Evolutionary conservation across 192 early-diverging fungal genomes (phyloP), one percentile per base, ranked within the genome.

Genomic region (Rhizoclosmatium sp.): DNA sequence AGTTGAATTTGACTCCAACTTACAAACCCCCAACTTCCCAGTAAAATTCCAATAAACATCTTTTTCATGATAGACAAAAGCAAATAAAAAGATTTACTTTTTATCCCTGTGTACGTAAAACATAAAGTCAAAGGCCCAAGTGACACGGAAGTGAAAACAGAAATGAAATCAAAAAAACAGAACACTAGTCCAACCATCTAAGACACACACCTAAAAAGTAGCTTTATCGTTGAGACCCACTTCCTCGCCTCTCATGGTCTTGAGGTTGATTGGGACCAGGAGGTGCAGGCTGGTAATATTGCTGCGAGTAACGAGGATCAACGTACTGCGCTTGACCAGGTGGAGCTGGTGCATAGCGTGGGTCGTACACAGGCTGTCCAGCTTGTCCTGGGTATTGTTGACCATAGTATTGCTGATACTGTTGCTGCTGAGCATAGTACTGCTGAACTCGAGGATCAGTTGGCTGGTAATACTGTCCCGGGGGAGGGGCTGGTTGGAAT

Each of bases 301-400:
- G 76, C 16, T 75, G 42, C 39, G 76, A 23, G 58, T 80, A 81
- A 31, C 80, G 64, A 5, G 80, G 80, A 61, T 81, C 80, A 31
- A 40, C 48, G n/a, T 71, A 71, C 39, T 71, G 69, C 23, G 10
- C 19, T n/a, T 39, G 19, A 47, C n/a, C 16, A 5, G 39, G 48
- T 41, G 42, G 41, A 31, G 44, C 62, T 14, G 61, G 44, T 14
- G 10, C 75, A 66, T 76, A 76, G 3, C 75, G 42, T 3, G 75
- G 65, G 41, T 76, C 75, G 41, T 76, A 76, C 45, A 46, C 41
- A 10, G 45, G 39, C 48, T 80, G 69, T 9, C 41, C 61, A 21
- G 9, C 69, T 4, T 3, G 40, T 21, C 7, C 59, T 7, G 19
- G 23, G 23, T 40, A 12, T 60, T 71, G 56, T 39, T 79, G 51